These are phyloP conservation scores for Physaria fendleri DNA, from an alignment of 345 rosid species.

Conservation along the genomic window DNA sequence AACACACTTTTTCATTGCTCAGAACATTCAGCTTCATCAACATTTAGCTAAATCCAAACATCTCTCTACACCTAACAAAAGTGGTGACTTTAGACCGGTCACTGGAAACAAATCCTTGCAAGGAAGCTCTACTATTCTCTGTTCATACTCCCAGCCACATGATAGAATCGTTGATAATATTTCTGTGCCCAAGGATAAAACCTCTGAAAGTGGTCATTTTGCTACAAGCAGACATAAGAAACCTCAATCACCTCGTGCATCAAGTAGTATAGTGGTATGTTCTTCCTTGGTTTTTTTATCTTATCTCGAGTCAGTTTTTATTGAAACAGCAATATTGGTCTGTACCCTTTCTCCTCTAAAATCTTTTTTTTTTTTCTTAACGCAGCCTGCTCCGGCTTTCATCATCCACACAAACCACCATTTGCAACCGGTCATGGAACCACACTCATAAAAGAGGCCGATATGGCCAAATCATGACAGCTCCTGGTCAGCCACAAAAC, in stretches of 20 bases:
- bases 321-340: not conserved
- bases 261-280: constrained; percentile 43
- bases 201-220: constrained; percentile 28
- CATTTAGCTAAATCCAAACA: constrained; percentile 37
- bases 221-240: constrained; percentile 29
- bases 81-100: constrained; percentile 27
- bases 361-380: not conserved
- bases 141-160: constrained; percentile 31
- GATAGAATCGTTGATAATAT: constrained; percentile 20
- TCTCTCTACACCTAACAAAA: constrained; percentile 34
- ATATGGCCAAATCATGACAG: constrained; percentile 35
- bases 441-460: constrained; percentile 25
- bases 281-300: not conserved
- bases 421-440: constrained; percentile 21
- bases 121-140: constrained; percentile 28
- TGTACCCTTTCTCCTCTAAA: not conserved
- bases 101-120: constrained; percentile 30
- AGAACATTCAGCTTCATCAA: constrained; percentile 47
- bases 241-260: constrained; percentile 29
- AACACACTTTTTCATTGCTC: constrained; percentile 51
- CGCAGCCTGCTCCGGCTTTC: constrained; percentile 47
- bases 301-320: not conserved
- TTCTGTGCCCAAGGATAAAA: constrained; percentile 29
- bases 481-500: constrained; percentile 41
- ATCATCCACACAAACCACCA: constrained; percentile 43